Evolutionary conservation across 2,329 filamentous ascomycete genomes (phyloP), one percentile per base, ranked within the genome.

Genomic region (Penicillium sp.): DNA sequence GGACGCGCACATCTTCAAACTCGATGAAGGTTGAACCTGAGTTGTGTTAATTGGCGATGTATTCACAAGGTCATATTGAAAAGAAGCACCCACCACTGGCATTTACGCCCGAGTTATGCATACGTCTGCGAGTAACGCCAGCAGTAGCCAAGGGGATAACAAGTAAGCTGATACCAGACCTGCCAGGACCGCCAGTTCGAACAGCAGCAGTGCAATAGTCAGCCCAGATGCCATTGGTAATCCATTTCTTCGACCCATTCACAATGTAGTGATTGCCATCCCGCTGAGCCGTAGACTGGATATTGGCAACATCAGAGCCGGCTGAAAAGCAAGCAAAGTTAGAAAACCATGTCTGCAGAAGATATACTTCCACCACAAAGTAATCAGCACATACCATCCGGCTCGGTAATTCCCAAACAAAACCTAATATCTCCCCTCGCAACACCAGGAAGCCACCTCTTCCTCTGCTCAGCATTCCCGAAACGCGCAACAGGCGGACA

Each of bases 1-100:
- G 88, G 0, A 92, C 88, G 56, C 82, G 80, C 2, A 90, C 88
- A 51, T 90, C 86, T 61, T 90, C 87, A 2, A 92, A 78, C 68
- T 89, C 86, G 62, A 91, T 87, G 69, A 84, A 84, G 0, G 81
- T 82, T 5, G 81, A 78, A 1, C 76, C 80, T 64, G 31, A 37
- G 37, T 47, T 22, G 29, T 49, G 40, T 59, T 20, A 55, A 39
- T 44, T 24, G 3, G 34, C 14, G 9, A 44, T 9, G 10, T 18
- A 26, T 4, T 37, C 24, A 43, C 3, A 35, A 6, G 6, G 13
- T 20, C 14, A 6, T 24, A 35, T 29, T 37, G 4, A 3, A 40
- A 24, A n/a, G n/a, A 35, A 45, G 1, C 7, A 66, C 63, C 57
- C 76, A 67, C 85, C 85, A 39, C 85, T 86, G 5, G 84, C 85